phyloP scores from a whole-genome alignment of 306 rosid species.

The Malus sieversii region DNA sequence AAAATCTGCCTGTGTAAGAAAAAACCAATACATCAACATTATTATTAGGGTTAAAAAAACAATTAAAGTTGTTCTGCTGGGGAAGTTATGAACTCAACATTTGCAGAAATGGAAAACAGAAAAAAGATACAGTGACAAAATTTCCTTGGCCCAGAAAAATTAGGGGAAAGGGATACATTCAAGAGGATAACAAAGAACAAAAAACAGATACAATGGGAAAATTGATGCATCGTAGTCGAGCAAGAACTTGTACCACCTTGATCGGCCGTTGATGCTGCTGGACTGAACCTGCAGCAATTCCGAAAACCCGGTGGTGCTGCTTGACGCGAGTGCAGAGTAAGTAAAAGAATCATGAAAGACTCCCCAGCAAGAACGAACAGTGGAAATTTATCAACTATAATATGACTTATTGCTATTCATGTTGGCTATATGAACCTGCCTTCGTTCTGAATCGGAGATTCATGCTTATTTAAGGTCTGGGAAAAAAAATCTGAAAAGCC shows the following conservation, averaged over 20 bases:
- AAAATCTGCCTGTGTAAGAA: too few species aligned
- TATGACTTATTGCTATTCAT: constrained; percentile 1
- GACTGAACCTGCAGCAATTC: not conserved
- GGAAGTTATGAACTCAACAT: not conserved
- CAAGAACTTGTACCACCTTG: constrained; percentile 12
- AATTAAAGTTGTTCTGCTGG: not conserved
- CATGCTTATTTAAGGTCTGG: constrained; percentile 30
- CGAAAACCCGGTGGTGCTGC: not conserved
- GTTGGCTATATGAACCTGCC: constrained; percentile 8
- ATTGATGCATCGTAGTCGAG: constrained; percentile 1
- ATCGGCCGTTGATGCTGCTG: not conserved
- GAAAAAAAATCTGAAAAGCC: constrained; percentile 27
- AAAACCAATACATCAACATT: not conserved
- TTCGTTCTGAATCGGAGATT: constrained; percentile 14
- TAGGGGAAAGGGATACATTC: constrained; percentile 53
- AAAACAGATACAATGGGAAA: not conserved
- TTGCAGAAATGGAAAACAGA: constrained; percentile 1
- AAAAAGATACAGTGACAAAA: constrained; percentile 32
- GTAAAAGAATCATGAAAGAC: not conserved
- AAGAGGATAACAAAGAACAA: constrained; percentile 8
- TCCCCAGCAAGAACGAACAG: not conserved
- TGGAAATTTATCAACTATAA: not conserved
- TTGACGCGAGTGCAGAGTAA: not conserved
- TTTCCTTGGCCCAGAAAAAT: constrained; percentile 62
- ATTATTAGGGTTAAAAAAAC: not conserved